phyloP scores from a whole-genome alignment of 352 stramenopile species.

The Phytophthora sojae region DNA sequence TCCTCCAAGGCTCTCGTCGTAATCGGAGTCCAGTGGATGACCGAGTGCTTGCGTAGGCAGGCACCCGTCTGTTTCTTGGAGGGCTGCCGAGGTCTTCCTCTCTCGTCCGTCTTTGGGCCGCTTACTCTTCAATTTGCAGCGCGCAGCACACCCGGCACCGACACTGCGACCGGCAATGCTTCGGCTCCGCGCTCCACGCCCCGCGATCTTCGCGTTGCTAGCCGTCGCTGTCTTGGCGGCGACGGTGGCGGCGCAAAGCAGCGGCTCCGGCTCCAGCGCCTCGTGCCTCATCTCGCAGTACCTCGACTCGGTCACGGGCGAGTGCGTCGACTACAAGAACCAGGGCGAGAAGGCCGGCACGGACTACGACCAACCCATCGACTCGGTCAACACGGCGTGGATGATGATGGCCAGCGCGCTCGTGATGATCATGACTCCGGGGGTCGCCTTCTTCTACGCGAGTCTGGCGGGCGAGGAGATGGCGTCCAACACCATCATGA shows the following conservation, averaged over 20 bases:
- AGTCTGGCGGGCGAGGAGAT: slow-evolving; percentile 73
- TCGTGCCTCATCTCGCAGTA: slow-evolving; percentile 39
- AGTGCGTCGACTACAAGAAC: slow-evolving; percentile 46
- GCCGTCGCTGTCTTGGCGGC: slow-evolving; percentile 29
- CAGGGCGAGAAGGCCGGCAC: slow-evolving; percentile 38
- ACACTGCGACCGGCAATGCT: slow-evolving; percentile 7
- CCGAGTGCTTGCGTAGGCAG: background rate
- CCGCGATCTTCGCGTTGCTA: slow-evolving; percentile 17
- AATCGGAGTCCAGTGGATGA: background rate
- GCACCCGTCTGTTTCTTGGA: background rate
- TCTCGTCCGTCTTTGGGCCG: slow-evolving; percentile 6
- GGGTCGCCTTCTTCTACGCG: slow-evolving; percentile 80
- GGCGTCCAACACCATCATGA: slow-evolving; percentile 82
- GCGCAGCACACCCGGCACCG: slow-evolving; percentile 1
- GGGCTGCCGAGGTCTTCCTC: background rate
- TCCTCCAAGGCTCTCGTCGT: background rate
- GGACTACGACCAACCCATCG: slow-evolving; percentile 35
- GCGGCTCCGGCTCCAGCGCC: slow-evolving; percentile 25
- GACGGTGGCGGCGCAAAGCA: slow-evolving; percentile 39
- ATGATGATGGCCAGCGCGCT: slow-evolving; percentile 56
- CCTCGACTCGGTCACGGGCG: slow-evolving; percentile 35
- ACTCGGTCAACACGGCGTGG: slow-evolving; percentile 70
- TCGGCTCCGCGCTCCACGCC: background rate
- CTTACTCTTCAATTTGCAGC: slow-evolving; percentile 26
- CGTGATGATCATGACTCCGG: slow-evolving; percentile 75